Percentiles rank a stretch among this genome's conserved stretches.
These are phyloP conservation scores for Acanthochlamys bracteata DNA, from an alignment of 106 monocot species.

Conservation along the genomic window DNA sequence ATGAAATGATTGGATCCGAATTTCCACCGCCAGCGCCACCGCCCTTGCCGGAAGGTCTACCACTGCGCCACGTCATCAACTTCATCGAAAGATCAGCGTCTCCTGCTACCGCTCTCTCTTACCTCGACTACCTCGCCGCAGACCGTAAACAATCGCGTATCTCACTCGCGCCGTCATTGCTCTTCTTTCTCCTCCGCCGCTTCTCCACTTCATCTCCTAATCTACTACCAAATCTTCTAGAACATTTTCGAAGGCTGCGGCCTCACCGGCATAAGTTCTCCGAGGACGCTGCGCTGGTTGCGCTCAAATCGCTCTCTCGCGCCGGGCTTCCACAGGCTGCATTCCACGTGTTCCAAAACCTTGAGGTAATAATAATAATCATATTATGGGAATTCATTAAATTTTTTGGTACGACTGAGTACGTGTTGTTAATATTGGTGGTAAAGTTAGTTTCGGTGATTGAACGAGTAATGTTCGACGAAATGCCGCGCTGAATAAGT, in stretches of 20 bases:
- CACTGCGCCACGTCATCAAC: too few species aligned
- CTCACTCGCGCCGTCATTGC: slow-evolving; percentile 50
- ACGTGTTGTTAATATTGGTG: too few species aligned
- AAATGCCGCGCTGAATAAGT: too few species aligned
- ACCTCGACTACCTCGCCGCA: slow-evolving; percentile 44
- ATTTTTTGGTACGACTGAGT: too few species aligned
- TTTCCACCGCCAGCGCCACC: too few species aligned
- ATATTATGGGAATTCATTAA: too few species aligned
- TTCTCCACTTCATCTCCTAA: slow-evolving; percentile 37
- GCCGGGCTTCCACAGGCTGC: slow-evolving; percentile 61
- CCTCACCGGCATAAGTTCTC: slow-evolving; percentile 53
- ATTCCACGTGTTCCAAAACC: slow-evolving; percentile 41
- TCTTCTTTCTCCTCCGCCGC: slow-evolving; percentile 65
- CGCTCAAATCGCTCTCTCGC: slow-evolving; percentile 74
- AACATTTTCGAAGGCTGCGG: slow-evolving; percentile 34
- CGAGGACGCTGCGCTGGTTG: slow-evolving; percentile 59
- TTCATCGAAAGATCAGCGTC: too few species aligned
- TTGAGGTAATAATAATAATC: slow-evolving; percentile 23
- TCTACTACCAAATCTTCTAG: slow-evolving; percentile 54
- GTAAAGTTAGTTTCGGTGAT: too few species aligned
- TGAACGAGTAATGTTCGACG: too few species aligned
- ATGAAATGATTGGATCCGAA: too few species aligned
- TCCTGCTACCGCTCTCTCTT: slow-evolving; percentile 47
- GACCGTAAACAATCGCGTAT: slow-evolving; percentile 17
- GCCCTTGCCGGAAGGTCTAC: too few species aligned